A percentile compares a stretch with the other conserved stretches of the same genome.
phyloP scores from a whole-genome alignment of 768 basidiomycete genomes.

The Coprinopsis strossmayeri region DNA sequence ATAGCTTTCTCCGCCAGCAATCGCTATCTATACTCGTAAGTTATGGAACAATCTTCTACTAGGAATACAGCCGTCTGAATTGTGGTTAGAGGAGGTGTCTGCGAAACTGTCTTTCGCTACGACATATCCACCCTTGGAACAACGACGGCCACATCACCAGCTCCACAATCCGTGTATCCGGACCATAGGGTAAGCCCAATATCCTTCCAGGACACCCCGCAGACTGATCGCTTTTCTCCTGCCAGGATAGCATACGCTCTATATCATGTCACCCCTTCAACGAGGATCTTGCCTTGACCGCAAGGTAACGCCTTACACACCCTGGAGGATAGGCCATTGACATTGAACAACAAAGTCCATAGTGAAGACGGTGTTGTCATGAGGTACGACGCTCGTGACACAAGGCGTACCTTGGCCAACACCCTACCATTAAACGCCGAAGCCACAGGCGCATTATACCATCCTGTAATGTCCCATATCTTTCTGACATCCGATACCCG shows the following conservation, averaged over 20 bases:
- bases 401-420: constrained; percentile 34
- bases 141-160: constrained; percentile 10
- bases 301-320: constrained; percentile 37
- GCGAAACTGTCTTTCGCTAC: constrained; percentile 45
- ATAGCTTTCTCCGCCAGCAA: constrained; percentile 66
- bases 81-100: constrained; percentile 45
- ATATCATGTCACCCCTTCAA: constrained; percentile 60
- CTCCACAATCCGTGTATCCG: constrained; percentile 12
- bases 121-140: constrained; percentile 37
- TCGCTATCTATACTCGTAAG: constrained; percentile 60
- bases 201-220: no score
- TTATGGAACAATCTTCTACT: constrained; percentile 12
- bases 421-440: constrained; percentile 47
- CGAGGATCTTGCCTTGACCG: constrained; percentile 65
- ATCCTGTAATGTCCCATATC: constrained; percentile 61
- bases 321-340: constrained; percentile 10
- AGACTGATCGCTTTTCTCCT: neutral
- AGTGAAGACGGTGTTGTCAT: constrained; percentile 71
- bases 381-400: constrained; percentile 51
- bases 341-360: neutral
- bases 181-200: neutral
- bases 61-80: no score
- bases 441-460: constrained; percentile 59
- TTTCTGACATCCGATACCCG: constrained; percentile 58
- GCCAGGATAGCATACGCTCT: constrained; percentile 58